Conservation (phyloP, 306 rosid genomes). For the Sesbania bispinosa region DNA sequence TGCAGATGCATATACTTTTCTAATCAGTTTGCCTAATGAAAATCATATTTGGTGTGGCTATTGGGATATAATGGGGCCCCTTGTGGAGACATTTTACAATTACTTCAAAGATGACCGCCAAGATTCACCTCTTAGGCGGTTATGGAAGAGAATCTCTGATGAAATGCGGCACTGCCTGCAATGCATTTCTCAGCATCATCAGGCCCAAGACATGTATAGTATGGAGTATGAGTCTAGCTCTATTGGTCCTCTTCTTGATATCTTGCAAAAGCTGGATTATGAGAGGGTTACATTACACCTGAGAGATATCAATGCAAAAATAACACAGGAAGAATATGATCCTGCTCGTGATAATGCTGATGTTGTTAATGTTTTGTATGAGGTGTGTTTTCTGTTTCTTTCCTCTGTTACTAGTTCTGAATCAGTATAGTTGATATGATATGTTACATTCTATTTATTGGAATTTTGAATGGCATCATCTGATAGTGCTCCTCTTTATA, state of each 20-base stretch:
- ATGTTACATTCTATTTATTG: conserved; percentile 16
- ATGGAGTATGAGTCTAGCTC: conserved; percentile 72
- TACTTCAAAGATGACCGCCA: conserved; percentile 64
- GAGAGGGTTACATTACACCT: conserved; percentile 75
- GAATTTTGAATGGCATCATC: conserved; percentile 2
- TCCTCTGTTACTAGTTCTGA: background rate
- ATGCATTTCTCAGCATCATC: conserved; percentile 86
- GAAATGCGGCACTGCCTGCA: conserved; percentile 76
- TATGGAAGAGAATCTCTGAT: conserved; percentile 78
- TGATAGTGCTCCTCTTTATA: background rate
- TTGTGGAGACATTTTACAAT: conserved; percentile 91
- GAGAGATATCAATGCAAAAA: conserved; percentile 55
- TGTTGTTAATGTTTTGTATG: conserved; percentile 83
- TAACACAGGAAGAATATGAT: conserved; percentile 54
- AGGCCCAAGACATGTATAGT: conserved; percentile 70
- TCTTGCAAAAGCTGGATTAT: conserved; percentile 69
- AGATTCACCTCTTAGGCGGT: conserved; percentile 76
- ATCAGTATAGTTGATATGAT: background rate
- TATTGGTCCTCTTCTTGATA: conserved; percentile 80
- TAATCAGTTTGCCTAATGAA: conserved; percentile 62
- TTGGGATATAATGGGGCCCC: conserved; percentile 91
- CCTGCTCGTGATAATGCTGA: conserved; percentile 58
- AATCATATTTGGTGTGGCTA: conserved; percentile 89
- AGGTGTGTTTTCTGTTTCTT: conserved; percentile 41
- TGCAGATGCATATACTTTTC: conserved; percentile 68